phyloP scores from a whole-genome alignment of 2,329 filamentous ascomycete species.

The Tricladium varicosporioides region DNA sequence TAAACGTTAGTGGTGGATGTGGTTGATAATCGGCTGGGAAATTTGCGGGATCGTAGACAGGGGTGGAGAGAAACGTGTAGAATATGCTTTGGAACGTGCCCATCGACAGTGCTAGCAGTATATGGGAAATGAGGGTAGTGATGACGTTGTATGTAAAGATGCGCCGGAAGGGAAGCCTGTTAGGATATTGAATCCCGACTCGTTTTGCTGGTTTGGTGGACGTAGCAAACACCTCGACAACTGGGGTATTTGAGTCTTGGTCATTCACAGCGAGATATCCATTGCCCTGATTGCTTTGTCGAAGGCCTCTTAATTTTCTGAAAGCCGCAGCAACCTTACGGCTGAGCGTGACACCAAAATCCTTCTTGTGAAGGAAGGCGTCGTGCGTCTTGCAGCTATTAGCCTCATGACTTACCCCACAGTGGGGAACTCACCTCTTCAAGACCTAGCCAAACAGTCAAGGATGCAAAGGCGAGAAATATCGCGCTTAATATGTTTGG shows the following conservation, averaged over 20 bases:
- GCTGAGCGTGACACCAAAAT: conserved; percentile 29
- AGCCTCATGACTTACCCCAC: background rate
- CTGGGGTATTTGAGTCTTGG: conserved; percentile 9
- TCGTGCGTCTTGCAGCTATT: conserved; percentile 37
- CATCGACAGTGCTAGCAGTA: conserved; percentile 58
- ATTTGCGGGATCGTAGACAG: conserved; percentile 41
- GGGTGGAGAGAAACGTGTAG: conserved; percentile 60
- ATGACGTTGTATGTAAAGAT: conserved; percentile 39
- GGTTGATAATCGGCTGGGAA: conserved; percentile 48
- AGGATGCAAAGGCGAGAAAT: conserved; percentile 33
- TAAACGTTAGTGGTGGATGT: conserved; percentile 40
- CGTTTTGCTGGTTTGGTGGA: conserved; percentile 24
- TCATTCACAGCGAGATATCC: conserved; percentile 10
- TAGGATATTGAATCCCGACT: conserved; percentile 28
- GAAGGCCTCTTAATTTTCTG: conserved; percentile 10
- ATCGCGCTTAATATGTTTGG: conserved; percentile 41
- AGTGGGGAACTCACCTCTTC: conserved; percentile 28
- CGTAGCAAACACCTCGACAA: conserved; percentile 11
- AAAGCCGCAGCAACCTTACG: conserved; percentile 19
- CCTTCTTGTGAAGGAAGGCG: conserved; percentile 31
- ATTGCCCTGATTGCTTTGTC: background rate
- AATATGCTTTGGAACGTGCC: conserved; percentile 60
- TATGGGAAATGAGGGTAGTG: conserved; percentile 49
- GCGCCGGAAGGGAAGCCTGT: conserved; percentile 47
- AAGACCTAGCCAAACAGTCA: conserved; percentile 37